phyloP scores from a whole-genome alignment of 1,284 basidiomycete species.

The Xanthoconium separans region DNA sequence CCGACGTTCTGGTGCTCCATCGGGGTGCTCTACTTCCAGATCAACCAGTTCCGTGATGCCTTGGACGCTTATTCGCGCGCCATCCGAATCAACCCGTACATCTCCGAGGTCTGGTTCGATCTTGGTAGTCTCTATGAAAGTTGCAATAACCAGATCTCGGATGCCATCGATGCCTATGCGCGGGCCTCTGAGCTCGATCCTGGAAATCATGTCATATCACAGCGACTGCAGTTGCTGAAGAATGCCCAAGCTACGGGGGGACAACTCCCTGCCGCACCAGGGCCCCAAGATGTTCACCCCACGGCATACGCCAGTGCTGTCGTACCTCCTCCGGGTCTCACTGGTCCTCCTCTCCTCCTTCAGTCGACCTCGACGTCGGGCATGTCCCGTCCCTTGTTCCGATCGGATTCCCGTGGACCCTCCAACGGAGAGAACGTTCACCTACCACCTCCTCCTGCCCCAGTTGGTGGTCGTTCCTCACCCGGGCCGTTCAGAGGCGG shows the following conservation, averaged over 20 bases:
- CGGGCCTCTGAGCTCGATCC: slow-evolving; percentile 91
- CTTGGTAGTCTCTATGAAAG: slow-evolving; percentile 96
- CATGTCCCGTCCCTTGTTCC: slow-evolving; percentile 51
- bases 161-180: slow-evolving; percentile 97
- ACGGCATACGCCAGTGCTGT: slow-evolving; percentile 84
- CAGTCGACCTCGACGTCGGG: slow-evolving; percentile 44
- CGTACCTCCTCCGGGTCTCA: slow-evolving; percentile 62
- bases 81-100: slow-evolving; percentile 98
- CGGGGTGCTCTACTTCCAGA: slow-evolving; percentile 98
- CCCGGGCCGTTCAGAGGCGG: slow-evolving; percentile 75
- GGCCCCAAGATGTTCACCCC: slow-evolving; percentile 93
- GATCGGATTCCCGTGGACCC: slow-evolving; percentile 63
- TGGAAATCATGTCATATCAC: slow-evolving; percentile 73
- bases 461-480: slow-evolving; percentile 46
- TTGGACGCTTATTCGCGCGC: slow-evolving; percentile 98
- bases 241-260: slow-evolving; percentile 80
- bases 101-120: slow-evolving; percentile 99
- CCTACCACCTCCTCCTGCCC: slow-evolving; percentile 57
- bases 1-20: slow-evolving; percentile 99
- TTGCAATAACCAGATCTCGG: slow-evolving; percentile 98
- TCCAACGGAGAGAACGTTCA: slow-evolving; percentile 49
- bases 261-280: slow-evolving; percentile 78
- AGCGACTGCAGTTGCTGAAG: slow-evolving; percentile 75
- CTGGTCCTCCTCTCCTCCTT: slow-evolving; percentile 61
- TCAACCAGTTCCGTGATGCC: slow-evolving; percentile 98